phyloP scores from a whole-genome alignment of 164 flowering plant genomes.

The Tetracentron sinense region DNA sequence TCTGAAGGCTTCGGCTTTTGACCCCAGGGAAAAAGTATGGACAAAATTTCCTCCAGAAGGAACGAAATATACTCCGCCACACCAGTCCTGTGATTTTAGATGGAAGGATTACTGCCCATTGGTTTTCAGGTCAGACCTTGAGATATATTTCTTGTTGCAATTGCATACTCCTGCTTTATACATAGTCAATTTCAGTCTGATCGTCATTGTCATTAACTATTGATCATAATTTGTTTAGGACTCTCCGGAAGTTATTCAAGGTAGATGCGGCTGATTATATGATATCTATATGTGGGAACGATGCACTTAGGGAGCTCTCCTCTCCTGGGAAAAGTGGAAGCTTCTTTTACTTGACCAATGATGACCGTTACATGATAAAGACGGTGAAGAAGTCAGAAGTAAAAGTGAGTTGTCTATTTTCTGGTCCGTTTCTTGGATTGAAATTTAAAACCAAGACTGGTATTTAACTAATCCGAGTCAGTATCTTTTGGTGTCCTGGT shows the following conservation, averaged over 20 bases:
- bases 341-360: slow-evolving; percentile 81
- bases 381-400: slow-evolving; percentile 86
- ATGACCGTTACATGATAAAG: slow-evolving; percentile 85
- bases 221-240: slow-evolving; percentile 40
- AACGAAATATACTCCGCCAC: slow-evolving; percentile 80
- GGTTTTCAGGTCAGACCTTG: slow-evolving; percentile 62
- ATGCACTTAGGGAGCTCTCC: slow-evolving; percentile 91
- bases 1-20: slow-evolving; percentile 71
- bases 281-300: slow-evolving; percentile 90
- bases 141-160: slow-evolving; percentile 1
- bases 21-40: slow-evolving; percentile 83
- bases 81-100: slow-evolving; percentile 69
- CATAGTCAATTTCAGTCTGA: not conserved
- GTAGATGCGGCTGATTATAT: slow-evolving; percentile 96
- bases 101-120: slow-evolving; percentile 94
- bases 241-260: slow-evolving; percentile 81
- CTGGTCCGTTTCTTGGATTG: too few relatives aligned
- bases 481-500: slow-evolving; percentile 5
- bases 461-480: not conserved
- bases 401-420: slow-evolving; percentile 40
- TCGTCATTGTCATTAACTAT: not conserved
- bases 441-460: too few relatives aligned
- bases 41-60: slow-evolving; percentile 83
- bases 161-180: not conserved
- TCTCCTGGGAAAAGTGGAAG: slow-evolving; percentile 99